A percentile compares a stretch with the other conserved stretches of the same genome.
Evolutionary conservation across 345 rosid species (phyloP).

Genomic region (Gossypium rotundifolium): DNA sequence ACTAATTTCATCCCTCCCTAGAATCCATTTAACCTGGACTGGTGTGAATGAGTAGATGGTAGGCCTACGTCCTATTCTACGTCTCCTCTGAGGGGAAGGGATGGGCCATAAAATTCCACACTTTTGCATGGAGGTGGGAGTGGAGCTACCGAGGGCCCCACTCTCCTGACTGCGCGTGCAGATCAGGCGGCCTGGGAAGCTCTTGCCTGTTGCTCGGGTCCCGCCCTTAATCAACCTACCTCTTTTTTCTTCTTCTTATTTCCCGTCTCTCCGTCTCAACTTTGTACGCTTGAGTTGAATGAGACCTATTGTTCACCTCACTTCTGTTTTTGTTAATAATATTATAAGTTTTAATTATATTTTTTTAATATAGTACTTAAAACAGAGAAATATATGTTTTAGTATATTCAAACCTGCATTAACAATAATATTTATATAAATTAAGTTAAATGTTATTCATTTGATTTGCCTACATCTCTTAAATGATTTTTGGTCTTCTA

Average conservation of each 20-base stretch:
- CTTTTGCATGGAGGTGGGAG: slow-evolving; percentile 55
- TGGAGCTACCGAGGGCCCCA: slow-evolving; percentile 31
- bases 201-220: slow-evolving; percentile 26
- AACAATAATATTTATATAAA: too few relatives aligned
- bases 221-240: not conserved
- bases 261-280: not conserved
- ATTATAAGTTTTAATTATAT: too few relatives aligned
- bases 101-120: slow-evolving; percentile 17
- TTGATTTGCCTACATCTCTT: too few relatives aligned
- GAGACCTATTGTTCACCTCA: too few relatives aligned
- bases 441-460: too few relatives aligned
- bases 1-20: too few relatives aligned
- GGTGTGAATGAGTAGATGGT: not conserved
- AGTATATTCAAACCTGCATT: accelerated
- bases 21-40: not conserved
- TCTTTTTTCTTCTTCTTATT: not conserved
- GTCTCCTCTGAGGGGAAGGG: not conserved
- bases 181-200: slow-evolving; percentile 50
- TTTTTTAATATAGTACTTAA: too few relatives aligned
- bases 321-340: too few relatives aligned
- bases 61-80: not conserved
- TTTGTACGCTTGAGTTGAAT: not conserved
- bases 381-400: too few relatives aligned
- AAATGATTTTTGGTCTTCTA: too few relatives aligned
- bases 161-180: slow-evolving; percentile 64